Evolutionary conservation across 2,329 filamentous ascomycete species (phyloP), one percentile per base, ranked within the genome.

Genomic region (Calcarisporium arbuscula): DNA sequence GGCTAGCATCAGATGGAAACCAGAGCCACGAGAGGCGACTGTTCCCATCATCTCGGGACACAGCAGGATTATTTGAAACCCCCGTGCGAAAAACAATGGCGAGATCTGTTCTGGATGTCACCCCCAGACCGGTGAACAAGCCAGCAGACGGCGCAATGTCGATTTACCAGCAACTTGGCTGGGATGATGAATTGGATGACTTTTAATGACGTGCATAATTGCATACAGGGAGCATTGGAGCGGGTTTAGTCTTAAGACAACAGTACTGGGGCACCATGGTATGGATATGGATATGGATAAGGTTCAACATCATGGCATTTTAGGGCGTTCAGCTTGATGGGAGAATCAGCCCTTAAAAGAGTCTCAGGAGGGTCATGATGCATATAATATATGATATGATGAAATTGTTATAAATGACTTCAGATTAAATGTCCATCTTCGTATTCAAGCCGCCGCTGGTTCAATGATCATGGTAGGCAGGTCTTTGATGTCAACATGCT

Each of bases 401-500:
- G 11, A 29, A 32, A 30, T 25, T 39, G 35, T 34, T 28, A 18
- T 19, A 15, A 27, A 30, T 32, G 27, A 15, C 15, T 25, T 21
- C 33, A 10, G 26, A n/a, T n/a, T n/a, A n/a, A n/a, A n/a, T n/a
- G n/a, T n/a, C n/a, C n/a, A n/a, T n/a, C 28, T 32, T 38, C 20
- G 18, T 36, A 22, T 22, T 52, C 22, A 54, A 39, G 48, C 48
- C 15, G 45, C 49, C 14, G 45, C 46, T 16, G 56, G 53, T 39
- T 65, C 59, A 12, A 81, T 69, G 34, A 86, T 60, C 47, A 87
- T 75, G 28, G 73, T 77, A 0, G 85, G 85, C 43, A 92, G 54
- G 41, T 90, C 82, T 40, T 75, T 71, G 35, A 89, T 78, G 56
- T 90, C 84, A 4, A 85, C 80, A 51, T 84, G 81, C 60, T 89